Evolutionary conservation across 1,284 basidiomycete species (phyloP).

Genomic region (Austropuccinia psidii): DNA sequence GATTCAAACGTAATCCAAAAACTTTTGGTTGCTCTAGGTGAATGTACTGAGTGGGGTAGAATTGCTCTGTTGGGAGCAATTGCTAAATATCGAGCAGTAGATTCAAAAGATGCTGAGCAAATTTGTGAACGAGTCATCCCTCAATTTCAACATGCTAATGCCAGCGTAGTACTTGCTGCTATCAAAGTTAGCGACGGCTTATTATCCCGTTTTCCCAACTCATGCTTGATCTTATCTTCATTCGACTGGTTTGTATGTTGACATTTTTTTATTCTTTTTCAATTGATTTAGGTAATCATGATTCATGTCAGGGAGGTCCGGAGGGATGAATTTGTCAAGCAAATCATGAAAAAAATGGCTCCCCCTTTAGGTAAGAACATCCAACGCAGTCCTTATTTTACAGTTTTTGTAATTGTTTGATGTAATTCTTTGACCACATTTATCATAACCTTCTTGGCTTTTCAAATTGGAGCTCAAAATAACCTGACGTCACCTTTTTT

Average conservation of each 20-base stretch:
- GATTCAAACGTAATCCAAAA: slow-evolving; percentile 75
- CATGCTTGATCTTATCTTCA: background rate
- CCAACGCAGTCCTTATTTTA: background rate
- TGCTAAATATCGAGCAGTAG: slow-evolving; percentile 55
- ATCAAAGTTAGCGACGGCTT: slow-evolving; percentile 64
- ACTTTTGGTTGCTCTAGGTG: slow-evolving; percentile 72
- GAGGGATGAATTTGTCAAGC: slow-evolving; percentile 76
- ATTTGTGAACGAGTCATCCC: slow-evolving; percentile 88
- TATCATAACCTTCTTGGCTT: background rate
- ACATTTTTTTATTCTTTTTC: background rate
- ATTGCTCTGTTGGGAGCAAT: slow-evolving; percentile 10
- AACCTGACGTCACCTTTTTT: background rate
- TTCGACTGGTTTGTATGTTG: background rate
- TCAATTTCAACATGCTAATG: slow-evolving; percentile 84
- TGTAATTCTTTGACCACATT: background rate
- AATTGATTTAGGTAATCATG: slow-evolving; percentile 70
- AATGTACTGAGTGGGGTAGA: slow-evolving; percentile 74
- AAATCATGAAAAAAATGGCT: slow-evolving; percentile 91
- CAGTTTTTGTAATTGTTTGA: background rate
- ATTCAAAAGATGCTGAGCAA: slow-evolving; percentile 78
- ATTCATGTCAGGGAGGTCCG: slow-evolving; percentile 80
- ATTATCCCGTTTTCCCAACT: slow-evolving; percentile 10
- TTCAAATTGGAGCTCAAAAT: background rate
- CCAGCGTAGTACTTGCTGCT: slow-evolving; percentile 82
- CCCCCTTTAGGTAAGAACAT: slow-evolving; percentile 63